phyloP scores from a whole-genome alignment of 176 grass and related monocot species.

The Saccharum spontaneum region DNA sequence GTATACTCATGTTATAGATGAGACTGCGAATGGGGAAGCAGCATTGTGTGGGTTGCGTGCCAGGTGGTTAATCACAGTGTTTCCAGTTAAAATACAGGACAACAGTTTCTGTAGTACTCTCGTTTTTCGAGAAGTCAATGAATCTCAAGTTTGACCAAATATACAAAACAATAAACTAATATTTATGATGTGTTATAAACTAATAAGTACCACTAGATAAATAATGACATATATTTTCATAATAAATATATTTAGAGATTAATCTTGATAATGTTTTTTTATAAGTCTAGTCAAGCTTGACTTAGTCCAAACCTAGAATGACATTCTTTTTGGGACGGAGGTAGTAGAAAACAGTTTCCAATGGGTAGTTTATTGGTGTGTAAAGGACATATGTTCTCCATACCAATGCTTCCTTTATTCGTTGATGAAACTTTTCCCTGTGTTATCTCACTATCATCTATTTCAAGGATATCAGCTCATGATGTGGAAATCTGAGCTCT shows the following conservation, averaged over 20 bases:
- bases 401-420: neutral
- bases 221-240: neutral
- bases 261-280: neutral
- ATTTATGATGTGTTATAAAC: neutral
- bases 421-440: neutral
- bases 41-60: neutral
- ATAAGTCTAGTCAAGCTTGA: neutral
- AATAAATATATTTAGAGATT: neutral
- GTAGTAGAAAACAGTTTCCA: neutral
- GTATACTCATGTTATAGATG: neutral
- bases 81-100: neutral
- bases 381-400: neutral
- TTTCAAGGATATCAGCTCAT: slow-evolving; percentile 33
- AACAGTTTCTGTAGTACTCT: neutral
- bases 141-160: neutral
- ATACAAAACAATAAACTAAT: neutral
- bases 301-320: neutral
- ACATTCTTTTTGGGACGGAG: neutral
- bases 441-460: slow-evolving; percentile 12
- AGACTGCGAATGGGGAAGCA: neutral
- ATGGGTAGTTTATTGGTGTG: neutral
- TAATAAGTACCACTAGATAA: neutral
- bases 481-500: slow-evolving; percentile 23
- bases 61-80: neutral
- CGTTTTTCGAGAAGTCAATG: neutral